Evolutionary conservation across 805 yeast species (phyloP).

Genomic region (Wickerhamiella allomyrinae): DNA sequence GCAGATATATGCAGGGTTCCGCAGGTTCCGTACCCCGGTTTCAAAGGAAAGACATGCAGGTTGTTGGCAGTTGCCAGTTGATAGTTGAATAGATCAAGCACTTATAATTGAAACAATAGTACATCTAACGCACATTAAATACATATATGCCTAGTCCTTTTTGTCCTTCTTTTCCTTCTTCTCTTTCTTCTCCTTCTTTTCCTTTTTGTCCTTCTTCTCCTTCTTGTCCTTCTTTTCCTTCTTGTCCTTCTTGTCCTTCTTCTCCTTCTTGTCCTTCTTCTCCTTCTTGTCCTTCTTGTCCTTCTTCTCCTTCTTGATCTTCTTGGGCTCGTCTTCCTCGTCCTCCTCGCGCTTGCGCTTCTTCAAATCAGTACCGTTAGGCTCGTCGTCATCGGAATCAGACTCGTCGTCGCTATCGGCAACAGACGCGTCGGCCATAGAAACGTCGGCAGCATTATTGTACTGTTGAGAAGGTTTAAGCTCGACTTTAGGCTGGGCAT

Average conservation of each 20-base stretch:
- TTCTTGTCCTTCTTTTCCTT: constrained; percentile 16
- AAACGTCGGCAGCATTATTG: constrained; percentile 88
- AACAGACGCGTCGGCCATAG: constrained; percentile 29
- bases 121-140: constrained; percentile 2
- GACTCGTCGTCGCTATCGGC: constrained; percentile 32
- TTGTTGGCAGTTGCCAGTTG: too few species aligned
- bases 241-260: constrained; percentile 14
- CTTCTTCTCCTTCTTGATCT: constrained; percentile 13
- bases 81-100: neutral
- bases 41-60: too few species aligned
- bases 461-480: constrained; percentile 74
- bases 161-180: constrained; percentile 9
- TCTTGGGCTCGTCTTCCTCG: constrained; percentile 11
- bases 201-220: constrained; percentile 9
- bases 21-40: too few species aligned
- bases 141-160: constrained; percentile 1
- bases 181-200: constrained; percentile 13
- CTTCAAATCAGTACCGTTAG: constrained; percentile 18
- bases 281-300: constrained; percentile 15
- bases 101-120: neutral
- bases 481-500: constrained; percentile 71
- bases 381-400: constrained; percentile 26
- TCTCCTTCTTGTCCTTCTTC: constrained; percentile 13
- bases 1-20: too few species aligned
- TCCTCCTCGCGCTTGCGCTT: constrained; percentile 6